These are phyloP conservation scores for Rhamnella rubrinervis DNA, from an alignment of 331 rosid species.

Conservation along the genomic window DNA sequence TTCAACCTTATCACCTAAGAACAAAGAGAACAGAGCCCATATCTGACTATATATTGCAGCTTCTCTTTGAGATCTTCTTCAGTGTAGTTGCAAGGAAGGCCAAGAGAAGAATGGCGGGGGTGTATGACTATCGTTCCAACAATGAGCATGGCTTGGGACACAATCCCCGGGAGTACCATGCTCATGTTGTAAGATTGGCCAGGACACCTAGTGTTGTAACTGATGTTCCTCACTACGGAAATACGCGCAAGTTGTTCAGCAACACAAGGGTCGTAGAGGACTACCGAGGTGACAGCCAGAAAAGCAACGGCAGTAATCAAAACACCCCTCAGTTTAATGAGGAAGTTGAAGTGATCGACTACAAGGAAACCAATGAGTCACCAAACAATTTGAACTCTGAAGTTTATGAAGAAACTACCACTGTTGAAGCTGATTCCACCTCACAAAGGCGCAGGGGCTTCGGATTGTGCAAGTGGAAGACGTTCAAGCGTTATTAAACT, in stretches of 20 bases:
- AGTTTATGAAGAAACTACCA: constrained; percentile 24
- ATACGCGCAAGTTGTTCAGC: constrained; percentile 21
- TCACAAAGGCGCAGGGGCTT: constrained; percentile 26
- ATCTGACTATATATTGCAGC: constrained; percentile 24
- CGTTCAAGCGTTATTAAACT: constrained; percentile 15
- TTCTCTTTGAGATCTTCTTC: background rate
- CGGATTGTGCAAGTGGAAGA: constrained; percentile 33
- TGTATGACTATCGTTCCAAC: constrained; percentile 8
- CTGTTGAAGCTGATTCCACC: constrained; percentile 23
- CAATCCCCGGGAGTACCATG: constrained; percentile 17
- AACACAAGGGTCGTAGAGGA: constrained; percentile 32
- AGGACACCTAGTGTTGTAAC: constrained; percentile 33
- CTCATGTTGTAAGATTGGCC: constrained; percentile 23
- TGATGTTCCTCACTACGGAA: constrained; percentile 43
- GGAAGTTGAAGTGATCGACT: constrained; percentile 36
- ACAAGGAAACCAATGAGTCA: constrained; percentile 19
- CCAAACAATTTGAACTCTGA: constrained; percentile 10
- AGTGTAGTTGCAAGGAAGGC: constrained; percentile 4
- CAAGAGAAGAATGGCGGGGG: constrained; percentile 16
- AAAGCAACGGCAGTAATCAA: background rate
- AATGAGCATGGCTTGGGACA: background rate
- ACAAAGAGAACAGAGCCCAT: background rate
- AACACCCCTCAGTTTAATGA: constrained; percentile 26
- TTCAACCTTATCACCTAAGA: constrained; percentile 39
- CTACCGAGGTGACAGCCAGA: background rate